Percentiles rank a stretch among this genome's conserved stretches.
phyloP scores from a whole-genome alignment of 306 rosid genomes.

The Medicago truncatula region DNA sequence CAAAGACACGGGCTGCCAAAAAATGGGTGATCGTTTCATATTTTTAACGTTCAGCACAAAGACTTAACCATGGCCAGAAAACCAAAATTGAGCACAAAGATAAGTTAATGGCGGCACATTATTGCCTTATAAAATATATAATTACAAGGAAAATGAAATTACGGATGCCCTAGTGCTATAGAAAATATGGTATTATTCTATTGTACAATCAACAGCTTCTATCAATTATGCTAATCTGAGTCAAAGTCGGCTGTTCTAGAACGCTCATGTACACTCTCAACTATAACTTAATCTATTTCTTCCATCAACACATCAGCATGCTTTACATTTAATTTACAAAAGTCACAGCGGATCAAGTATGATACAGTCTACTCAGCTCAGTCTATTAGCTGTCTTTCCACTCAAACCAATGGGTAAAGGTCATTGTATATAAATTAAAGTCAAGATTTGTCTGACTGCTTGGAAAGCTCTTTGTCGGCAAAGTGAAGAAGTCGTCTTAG shows the following conservation, averaged over 20 bases:
- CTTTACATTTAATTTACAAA: constrained; percentile 56
- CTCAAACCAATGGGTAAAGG: constrained; percentile 32
- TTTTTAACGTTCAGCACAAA: constrained; percentile 16
- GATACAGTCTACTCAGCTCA: constrained; percentile 43
- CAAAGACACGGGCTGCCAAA: not conserved
- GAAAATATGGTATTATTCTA: constrained; percentile 39
- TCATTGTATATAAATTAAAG: constrained; percentile 41
- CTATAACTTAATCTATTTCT: constrained; percentile 54
- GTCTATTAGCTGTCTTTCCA: constrained; percentile 32
- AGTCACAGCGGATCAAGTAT: constrained; percentile 38
- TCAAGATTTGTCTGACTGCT: constrained; percentile 71
- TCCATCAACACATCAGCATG: constrained; percentile 46
- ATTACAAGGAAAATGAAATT: constrained; percentile 44
- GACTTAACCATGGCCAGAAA: constrained; percentile 24
- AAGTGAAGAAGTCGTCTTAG: constrained; percentile 91
- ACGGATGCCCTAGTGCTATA: constrained; percentile 15
- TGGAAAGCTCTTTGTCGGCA: constrained; percentile 88
- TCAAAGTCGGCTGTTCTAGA: constrained; percentile 34
- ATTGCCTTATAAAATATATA: constrained; percentile 41
- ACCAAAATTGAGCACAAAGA: constrained; percentile 27
- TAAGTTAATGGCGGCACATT: constrained; percentile 21
- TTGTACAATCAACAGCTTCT: constrained; percentile 45
- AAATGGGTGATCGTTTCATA: not conserved
- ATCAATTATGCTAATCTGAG: constrained; percentile 43
- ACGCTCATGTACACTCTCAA: constrained; percentile 52